These are phyloP conservation scores for Trypanosoma cruzi DNA, from an alignment of 208 protist species.

Conservation along the genomic window DNA sequence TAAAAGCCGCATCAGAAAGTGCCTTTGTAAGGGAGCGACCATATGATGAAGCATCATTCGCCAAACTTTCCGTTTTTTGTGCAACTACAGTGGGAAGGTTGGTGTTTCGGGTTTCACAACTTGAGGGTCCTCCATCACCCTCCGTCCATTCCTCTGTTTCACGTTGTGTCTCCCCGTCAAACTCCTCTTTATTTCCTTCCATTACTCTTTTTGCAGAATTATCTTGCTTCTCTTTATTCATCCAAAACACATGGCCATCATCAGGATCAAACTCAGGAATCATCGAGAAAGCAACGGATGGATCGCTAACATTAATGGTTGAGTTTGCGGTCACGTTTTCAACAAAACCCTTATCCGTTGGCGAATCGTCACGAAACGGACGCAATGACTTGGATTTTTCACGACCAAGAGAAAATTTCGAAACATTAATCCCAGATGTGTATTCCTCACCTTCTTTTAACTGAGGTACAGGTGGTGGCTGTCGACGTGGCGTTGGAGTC, in stretches of 20 bases:
- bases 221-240: slow-evolving; percentile 1
- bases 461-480: slow-evolving; percentile 16
- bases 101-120: slow-evolving; percentile 4
- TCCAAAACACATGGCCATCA: not conserved
- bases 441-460: slow-evolving; percentile 1
- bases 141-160: slow-evolving; percentile 15
- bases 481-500: slow-evolving; percentile 15
- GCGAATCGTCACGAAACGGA: not conserved
- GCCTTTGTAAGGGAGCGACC: not conserved
- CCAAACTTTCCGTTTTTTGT: not conserved
- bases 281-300: slow-evolving; percentile 16
- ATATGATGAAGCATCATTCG: slow-evolving; percentile 1
- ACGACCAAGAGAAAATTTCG: not conserved
- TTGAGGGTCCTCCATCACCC: not conserved
- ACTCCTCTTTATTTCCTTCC: not conserved
- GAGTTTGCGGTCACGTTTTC: slow-evolving; percentile 6
- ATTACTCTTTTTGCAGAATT: not conserved
- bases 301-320: slow-evolving; percentile 26
- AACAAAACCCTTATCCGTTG: not conserved
- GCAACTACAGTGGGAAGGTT: not conserved
- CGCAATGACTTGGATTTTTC: not conserved
- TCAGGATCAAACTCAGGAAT: slow-evolving; percentile 3
- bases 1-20: not conserved
- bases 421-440: not conserved
- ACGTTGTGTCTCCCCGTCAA: slow-evolving; percentile 3